Conservation (phyloP, 208 protist species). For the Leishmania arabica region DNA sequence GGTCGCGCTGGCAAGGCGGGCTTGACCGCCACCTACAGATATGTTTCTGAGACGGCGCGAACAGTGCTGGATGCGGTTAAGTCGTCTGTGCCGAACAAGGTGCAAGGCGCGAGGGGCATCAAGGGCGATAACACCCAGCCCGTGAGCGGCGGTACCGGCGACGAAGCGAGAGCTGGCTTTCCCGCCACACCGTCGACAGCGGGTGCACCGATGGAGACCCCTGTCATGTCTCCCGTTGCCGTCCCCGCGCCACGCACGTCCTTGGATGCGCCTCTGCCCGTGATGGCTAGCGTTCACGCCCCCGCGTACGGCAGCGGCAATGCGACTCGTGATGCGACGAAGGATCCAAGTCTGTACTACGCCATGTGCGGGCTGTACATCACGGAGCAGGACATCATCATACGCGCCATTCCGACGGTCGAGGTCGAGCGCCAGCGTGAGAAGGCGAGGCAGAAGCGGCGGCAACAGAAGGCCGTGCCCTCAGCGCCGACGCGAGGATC, state of each 20-base stretch:
- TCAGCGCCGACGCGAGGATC: background rate
- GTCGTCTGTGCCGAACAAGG: background rate
- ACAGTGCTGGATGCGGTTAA: constrained; percentile 6
- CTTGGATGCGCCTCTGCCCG: background rate
- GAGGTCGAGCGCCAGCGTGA: constrained; percentile 17
- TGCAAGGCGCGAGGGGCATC: background rate
- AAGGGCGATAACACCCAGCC: background rate
- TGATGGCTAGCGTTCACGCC: background rate
- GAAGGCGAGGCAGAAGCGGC: background rate
- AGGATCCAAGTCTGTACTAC: constrained; percentile 34
- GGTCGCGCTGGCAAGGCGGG: constrained; percentile 9
- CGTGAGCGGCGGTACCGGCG: background rate
- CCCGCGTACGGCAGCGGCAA: background rate
- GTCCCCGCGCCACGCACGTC: background rate
- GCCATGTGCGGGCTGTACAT: constrained; percentile 36
- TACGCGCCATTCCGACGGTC: constrained; percentile 27
- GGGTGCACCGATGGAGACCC: background rate
- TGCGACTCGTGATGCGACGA: constrained; percentile 14
- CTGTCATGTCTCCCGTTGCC: background rate
- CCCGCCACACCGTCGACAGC: constrained; percentile 1
- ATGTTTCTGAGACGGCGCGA: constrained; percentile 11
- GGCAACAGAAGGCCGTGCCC: background rate
- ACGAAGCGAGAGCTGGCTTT: background rate
- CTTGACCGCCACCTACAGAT: constrained; percentile 1
- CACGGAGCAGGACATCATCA: constrained; percentile 37